These are phyloP conservation scores for Suillus weaverae DNA, from an alignment of 768 basidiomycete species.

Conservation along the genomic window DNA sequence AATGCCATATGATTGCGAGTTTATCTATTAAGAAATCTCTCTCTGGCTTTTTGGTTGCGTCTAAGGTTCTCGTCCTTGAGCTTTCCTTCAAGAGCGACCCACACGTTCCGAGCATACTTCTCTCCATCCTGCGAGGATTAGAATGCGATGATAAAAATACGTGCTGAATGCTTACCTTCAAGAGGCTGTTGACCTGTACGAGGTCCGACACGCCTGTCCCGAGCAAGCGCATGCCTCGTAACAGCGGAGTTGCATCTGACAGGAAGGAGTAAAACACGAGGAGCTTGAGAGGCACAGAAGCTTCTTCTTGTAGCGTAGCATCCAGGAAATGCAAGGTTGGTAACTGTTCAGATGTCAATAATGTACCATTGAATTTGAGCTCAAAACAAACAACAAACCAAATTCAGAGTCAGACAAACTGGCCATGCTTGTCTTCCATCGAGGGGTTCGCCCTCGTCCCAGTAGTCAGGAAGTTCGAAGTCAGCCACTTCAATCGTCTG, in stretches of 20 bases:
- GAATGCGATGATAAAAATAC: conserved; percentile 40
- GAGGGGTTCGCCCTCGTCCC: conserved; percentile 78
- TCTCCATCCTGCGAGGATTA: conserved; percentile 60
- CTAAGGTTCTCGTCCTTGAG: conserved; percentile 64
- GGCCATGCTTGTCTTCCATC: conserved; percentile 70
- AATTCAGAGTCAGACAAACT: conserved; percentile 72
- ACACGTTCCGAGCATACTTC: conserved; percentile 59
- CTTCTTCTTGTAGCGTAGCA: conserved; percentile 70
- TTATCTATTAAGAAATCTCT: conserved; percentile 41
- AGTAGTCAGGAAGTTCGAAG: conserved; percentile 85
- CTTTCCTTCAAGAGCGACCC: conserved; percentile 57
- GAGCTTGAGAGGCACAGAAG: conserved; percentile 59
- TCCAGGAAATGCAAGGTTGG: conserved; percentile 70
- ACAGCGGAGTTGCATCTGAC: conserved; percentile 29
- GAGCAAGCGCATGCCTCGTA: conserved; percentile 66
- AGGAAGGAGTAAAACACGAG: conserved; percentile 67
- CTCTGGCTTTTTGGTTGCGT: conserved; percentile 58
- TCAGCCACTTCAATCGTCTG: conserved; percentile 55
- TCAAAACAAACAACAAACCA: conserved; percentile 47
- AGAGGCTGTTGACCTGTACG: conserved; percentile 46
- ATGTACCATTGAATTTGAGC: neutral
- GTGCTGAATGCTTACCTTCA: conserved; percentile 46
- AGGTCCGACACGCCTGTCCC: conserved; percentile 61
- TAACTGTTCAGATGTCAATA: conserved; percentile 39
- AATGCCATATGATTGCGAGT: neutral